Conservation (phyloP, 2,329 filamentous ascomycete genomes). For the Xylaria multiplex region DNA sequence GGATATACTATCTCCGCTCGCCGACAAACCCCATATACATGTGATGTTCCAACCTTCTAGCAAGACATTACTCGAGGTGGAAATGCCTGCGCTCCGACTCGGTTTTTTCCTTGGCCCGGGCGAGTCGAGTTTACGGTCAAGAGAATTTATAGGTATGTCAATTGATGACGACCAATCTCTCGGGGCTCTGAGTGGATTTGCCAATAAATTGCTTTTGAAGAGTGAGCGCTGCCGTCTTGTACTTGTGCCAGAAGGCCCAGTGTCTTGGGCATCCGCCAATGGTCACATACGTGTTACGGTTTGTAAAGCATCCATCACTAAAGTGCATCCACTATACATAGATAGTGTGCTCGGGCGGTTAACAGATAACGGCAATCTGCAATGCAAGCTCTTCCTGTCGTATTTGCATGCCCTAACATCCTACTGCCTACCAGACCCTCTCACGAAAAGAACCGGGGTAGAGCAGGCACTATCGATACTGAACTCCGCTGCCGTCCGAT, state of each 20-base stretch:
- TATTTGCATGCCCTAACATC: constrained; percentile 69
- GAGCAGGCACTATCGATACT: constrained; percentile 67
- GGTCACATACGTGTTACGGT: constrained; percentile 16
- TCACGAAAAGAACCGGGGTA: constrained; percentile 67
- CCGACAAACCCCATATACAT: constrained; percentile 9
- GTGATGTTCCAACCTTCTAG: neutral
- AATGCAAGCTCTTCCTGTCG: constrained; percentile 27
- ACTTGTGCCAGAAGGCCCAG: constrained; percentile 22
- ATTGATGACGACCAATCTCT: constrained; percentile 17
- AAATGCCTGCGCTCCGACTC: constrained; percentile 21
- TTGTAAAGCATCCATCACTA: constrained; percentile 2
- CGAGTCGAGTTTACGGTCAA: constrained; percentile 11
- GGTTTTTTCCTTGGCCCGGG: constrained; percentile 5
- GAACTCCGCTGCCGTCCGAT: constrained; percentile 48
- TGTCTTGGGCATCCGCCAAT: constrained; percentile 9
- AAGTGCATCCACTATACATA: constrained; percentile 11
- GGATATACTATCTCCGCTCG: constrained; percentile 2
- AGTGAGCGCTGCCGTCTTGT: constrained; percentile 7
- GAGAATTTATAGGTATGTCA: constrained; percentile 23
- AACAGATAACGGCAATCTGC: constrained; percentile 17
- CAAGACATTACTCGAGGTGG: constrained; percentile 1
- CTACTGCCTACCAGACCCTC: constrained; percentile 62
- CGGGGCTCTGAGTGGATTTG: constrained; percentile 15
- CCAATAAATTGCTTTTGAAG: constrained; percentile 25
- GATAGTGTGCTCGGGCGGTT: constrained; percentile 21